Percentiles rank a stretch among this genome's conserved stretches.
These are phyloP conservation scores for Barnettozyma populi DNA, from an alignment of 805 yeast species.

Conservation along the genomic window DNA sequence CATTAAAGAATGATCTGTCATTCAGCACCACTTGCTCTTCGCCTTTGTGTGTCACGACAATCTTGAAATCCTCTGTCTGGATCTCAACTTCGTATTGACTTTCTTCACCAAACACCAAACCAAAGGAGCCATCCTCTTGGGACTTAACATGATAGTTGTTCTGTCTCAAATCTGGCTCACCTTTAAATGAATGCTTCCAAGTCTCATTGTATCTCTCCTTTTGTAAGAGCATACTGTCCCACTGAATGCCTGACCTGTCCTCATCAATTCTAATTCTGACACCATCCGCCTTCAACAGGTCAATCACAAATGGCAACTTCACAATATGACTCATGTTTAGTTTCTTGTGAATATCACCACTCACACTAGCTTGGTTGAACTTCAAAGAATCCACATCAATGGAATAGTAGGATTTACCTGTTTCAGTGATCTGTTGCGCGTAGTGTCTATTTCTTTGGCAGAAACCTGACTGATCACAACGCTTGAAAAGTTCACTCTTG, in stretches of 20 bases:
- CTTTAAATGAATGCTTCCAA: constrained; percentile 49
- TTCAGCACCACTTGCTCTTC: constrained; percentile 53
- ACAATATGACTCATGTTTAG: constrained; percentile 35
- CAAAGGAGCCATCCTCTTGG: constrained; percentile 17
- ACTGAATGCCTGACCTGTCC: constrained; percentile 28
- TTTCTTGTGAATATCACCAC: constrained; percentile 44
- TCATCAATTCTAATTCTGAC: constrained; percentile 69
- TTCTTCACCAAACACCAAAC: constrained; percentile 34
- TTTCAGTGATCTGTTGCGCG: constrained; percentile 31
- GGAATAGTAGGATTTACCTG: constrained; percentile 35
- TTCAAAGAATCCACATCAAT: constrained; percentile 33
- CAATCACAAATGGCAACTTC: constrained; percentile 51
- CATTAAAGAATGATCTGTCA: constrained; percentile 62
- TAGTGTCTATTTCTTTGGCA: constrained; percentile 75
- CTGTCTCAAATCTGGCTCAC: constrained; percentile 19
- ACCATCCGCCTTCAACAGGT: constrained; percentile 49
- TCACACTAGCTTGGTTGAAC: constrained; percentile 31
- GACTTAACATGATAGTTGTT: constrained; percentile 14
- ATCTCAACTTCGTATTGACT: constrained; percentile 40
- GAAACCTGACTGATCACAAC: constrained; percentile 77
- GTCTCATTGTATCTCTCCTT: constrained; percentile 57
- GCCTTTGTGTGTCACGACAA: constrained; percentile 43
- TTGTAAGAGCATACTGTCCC: constrained; percentile 28
- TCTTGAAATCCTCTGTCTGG: constrained; percentile 41
- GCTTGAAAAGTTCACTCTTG: constrained; percentile 65